Evolutionary conservation across 2,329 filamentous ascomycete genomes (phyloP).

Genomic region (Aureobasidium melanogenum): DNA sequence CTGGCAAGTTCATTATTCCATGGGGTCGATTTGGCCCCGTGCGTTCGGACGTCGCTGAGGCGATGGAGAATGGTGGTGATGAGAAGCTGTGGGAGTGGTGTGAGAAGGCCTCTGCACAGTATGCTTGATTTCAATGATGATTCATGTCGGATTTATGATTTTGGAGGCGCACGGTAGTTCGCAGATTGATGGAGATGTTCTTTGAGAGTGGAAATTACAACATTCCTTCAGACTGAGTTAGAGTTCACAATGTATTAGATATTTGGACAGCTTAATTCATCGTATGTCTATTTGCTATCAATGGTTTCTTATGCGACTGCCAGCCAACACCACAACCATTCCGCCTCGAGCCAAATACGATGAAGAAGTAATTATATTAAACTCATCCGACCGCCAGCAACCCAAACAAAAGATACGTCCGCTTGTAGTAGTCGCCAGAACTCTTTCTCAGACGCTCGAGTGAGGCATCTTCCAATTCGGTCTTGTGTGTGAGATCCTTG

Average conservation of each 20-base stretch:
- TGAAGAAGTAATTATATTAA: neutral
- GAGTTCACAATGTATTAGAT: neutral
- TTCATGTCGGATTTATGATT: neutral
- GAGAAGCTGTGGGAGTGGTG: conserved; percentile 34
- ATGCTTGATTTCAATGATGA: conserved; percentile 1
- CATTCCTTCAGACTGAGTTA: neutral
- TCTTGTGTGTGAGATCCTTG: conserved; percentile 35
- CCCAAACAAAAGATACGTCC: conserved; percentile 73
- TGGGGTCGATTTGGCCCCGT: conserved; percentile 21
- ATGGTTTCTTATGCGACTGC: neutral
- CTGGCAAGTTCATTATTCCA: conserved; percentile 21
- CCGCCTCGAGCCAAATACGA: too few species aligned
- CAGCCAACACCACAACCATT: too few species aligned
- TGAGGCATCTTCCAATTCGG: conserved; percentile 42
- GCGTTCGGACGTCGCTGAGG: conserved; percentile 20
- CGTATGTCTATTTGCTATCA: too few species aligned
- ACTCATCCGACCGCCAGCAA: conserved; percentile 43
- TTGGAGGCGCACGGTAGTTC: neutral
- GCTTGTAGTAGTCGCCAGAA: conserved; percentile 72
- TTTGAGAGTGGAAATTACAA: neutral
- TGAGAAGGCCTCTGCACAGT: conserved; percentile 26
- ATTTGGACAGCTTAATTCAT: neutral
- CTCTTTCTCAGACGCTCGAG: conserved; percentile 51
- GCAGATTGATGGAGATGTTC: neutral
- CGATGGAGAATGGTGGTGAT: conserved; percentile 13